Conservation (phyloP, 805 yeast genomes). For the Wickerhamomyces xylosicus region DNA sequence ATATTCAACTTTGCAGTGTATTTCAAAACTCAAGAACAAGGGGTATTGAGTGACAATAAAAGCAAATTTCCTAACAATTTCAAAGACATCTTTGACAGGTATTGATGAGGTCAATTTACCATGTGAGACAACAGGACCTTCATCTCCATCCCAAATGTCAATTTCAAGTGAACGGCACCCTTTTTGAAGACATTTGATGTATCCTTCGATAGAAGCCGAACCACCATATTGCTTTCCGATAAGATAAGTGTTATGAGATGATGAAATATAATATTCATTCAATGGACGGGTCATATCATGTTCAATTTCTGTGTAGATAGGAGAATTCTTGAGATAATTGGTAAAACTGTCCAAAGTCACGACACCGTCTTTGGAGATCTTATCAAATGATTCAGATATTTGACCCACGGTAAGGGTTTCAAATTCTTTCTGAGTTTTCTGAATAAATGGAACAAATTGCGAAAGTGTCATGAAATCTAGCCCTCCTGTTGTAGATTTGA, state of each 20-base stretch:
- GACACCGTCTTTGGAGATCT: slow-evolving; percentile 19
- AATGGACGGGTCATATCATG: slow-evolving; percentile 52
- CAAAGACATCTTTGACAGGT: slow-evolving; percentile 56
- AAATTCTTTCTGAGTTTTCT: slow-evolving; percentile 28
- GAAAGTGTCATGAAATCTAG: slow-evolving; percentile 17
- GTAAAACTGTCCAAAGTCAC: slow-evolving; percentile 12
- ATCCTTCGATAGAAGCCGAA: slow-evolving; percentile 81
- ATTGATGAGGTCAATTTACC: slow-evolving; percentile 81
- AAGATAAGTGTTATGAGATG: slow-evolving; percentile 91
- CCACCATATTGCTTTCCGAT: slow-evolving; percentile 85
- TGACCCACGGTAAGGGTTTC: slow-evolving; percentile 27
- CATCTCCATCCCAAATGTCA: slow-evolving; percentile 86
- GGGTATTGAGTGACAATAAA: slow-evolving; percentile 86
- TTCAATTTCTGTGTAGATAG: slow-evolving; percentile 13
- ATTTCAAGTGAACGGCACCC: slow-evolving; percentile 95
- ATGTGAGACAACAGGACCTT: slow-evolving; percentile 82
- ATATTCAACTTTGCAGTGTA: slow-evolving; percentile 60
- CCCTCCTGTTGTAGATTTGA: slow-evolving; percentile 24
- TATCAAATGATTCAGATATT: slow-evolving; percentile 25
- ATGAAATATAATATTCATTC: slow-evolving; percentile 80
- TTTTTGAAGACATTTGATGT: slow-evolving; percentile 73
- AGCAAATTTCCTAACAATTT: slow-evolving; percentile 72
- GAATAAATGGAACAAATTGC: slow-evolving; percentile 34
- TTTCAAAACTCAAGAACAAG: slow-evolving; percentile 74
- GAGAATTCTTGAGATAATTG: slow-evolving; percentile 22